Evolutionary conservation across 352 stramenopile genomes (phyloP).

Genomic region (Phytophthora foliorum): DNA sequence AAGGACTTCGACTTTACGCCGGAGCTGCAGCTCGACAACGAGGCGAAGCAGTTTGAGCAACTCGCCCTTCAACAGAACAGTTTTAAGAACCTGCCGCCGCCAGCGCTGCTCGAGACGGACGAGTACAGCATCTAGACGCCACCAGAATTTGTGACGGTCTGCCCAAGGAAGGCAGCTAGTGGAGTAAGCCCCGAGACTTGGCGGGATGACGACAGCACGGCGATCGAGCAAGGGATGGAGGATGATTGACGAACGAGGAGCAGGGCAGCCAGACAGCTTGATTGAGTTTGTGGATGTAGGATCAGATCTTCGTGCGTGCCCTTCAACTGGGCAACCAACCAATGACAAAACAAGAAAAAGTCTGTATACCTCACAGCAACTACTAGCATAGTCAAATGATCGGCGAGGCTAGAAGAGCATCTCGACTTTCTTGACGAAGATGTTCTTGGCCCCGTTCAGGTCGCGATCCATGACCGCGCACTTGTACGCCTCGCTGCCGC

Average conservation of each 20-base stretch:
- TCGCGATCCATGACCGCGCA: too few species aligned
- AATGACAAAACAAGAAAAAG: conserved; percentile 38
- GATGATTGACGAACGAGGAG: conserved; percentile 21
- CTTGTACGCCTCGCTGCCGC: too few species aligned
- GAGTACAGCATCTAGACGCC: conserved; percentile 84
- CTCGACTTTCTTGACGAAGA: too few species aligned
- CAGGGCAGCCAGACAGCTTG: conserved; percentile 33
- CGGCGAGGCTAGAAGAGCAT: too few species aligned
- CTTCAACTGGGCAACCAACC: conserved; percentile 30
- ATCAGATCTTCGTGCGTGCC: conserved; percentile 18
- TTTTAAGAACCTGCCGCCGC: conserved; percentile 82
- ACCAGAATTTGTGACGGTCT: conserved; percentile 22
- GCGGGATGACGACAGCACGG: conserved; percentile 7
- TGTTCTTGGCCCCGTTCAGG: too few species aligned
- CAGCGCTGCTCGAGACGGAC: conserved; percentile 76
- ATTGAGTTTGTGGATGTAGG: conserved; percentile 43
- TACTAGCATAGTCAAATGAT: too few species aligned
- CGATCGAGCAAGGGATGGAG: conserved; percentile 11
- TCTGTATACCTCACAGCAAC: conserved; percentile 31
- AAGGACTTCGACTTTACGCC: conserved; percentile 91
- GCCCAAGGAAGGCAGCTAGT: conserved; percentile 43
- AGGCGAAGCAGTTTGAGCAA: conserved; percentile 90
- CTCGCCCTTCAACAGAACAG: conserved; percentile 85
- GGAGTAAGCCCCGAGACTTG: conserved; percentile 18
- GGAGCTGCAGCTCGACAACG: conserved; percentile 81